Evolutionary conservation across 2,329 filamentous ascomycete species (phyloP).

Genomic region (Talaromyces marneffei): DNA sequence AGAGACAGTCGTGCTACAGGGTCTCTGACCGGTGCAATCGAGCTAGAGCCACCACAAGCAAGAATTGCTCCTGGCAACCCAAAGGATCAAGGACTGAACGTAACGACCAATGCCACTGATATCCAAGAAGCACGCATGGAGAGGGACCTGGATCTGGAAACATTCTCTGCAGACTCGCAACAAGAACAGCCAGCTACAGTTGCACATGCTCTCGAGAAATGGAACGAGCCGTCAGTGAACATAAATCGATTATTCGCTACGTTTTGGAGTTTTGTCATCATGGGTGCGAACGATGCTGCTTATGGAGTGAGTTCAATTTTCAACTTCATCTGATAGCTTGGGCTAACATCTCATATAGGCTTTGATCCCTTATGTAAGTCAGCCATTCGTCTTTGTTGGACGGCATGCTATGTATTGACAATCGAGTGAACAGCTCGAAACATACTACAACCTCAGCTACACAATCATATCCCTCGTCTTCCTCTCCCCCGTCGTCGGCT

Average conservation of each 20-base stretch:
- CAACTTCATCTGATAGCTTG: neutral
- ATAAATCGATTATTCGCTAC: constrained; percentile 46
- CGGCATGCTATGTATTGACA: neutral
- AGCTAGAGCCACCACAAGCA: neutral
- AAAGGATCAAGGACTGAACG: neutral
- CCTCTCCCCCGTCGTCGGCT: constrained; percentile 46
- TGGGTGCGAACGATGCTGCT: constrained; percentile 55
- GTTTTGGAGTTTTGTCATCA: constrained; percentile 54
- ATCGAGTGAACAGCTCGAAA: constrained; percentile 38
- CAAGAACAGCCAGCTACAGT: neutral
- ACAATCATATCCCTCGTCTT: constrained; percentile 47
- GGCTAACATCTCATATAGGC: constrained; percentile 28
- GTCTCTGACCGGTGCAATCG: neutral
- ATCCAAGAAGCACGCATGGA: neutral
- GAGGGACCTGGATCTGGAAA: neutral
- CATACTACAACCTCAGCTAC: constrained; percentile 44
- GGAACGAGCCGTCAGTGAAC: constrained; percentile 49
- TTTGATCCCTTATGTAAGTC: constrained; percentile 42
- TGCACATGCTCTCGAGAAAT: constrained; percentile 32
- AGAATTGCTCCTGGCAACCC: neutral
- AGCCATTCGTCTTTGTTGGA: neutral
- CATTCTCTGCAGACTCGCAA: neutral
- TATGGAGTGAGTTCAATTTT: constrained; percentile 47
- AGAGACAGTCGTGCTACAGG: neutral
- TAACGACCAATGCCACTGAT: neutral